These are phyloP conservation scores for Butyriboletus appendiculatus DNA, from an alignment of 1,284 basidiomycete genomes.

Conservation along the genomic window DNA sequence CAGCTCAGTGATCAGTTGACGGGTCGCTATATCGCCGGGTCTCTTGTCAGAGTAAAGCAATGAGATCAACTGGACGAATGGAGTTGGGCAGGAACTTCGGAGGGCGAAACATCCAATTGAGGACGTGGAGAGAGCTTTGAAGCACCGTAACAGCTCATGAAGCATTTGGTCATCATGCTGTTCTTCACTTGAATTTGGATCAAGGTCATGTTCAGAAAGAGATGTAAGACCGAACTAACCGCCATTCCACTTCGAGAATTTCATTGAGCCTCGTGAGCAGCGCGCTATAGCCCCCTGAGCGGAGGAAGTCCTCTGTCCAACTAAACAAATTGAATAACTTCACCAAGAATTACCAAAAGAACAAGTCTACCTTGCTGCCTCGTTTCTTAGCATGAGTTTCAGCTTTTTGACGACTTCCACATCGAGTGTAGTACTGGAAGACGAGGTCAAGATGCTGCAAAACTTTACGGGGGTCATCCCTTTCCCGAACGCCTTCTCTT, in stretches of 20 bases:
- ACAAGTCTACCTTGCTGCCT: conserved; percentile 67
- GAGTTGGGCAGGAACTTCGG: conserved; percentile 80
- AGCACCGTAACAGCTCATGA: conserved; percentile 89
- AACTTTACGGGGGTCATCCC: conserved; percentile 64
- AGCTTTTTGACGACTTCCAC: conserved; percentile 78
- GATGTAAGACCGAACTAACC: conserved; percentile 48
- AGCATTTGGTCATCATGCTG: conserved; percentile 96
- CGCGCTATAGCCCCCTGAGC: conserved; percentile 82
- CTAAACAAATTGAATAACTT: conserved; percentile 37
- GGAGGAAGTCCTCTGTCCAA: conserved; percentile 93
- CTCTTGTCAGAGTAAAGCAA: conserved; percentile 97
- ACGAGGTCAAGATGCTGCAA: conserved; percentile 61
- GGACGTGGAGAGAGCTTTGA: conserved; percentile 92
- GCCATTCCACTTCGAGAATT: conserved; percentile 94
- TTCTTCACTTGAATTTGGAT: conserved; percentile 70
- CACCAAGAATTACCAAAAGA: neutral
- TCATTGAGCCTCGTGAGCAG: conserved; percentile 89
- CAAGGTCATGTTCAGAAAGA: conserved; percentile 8
- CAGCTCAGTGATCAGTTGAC: conserved; percentile 90
- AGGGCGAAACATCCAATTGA: conserved; percentile 83
- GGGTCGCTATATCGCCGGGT: conserved; percentile 88
- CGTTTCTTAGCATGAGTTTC: conserved; percentile 80
- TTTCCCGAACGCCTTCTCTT: conserved; percentile 51
- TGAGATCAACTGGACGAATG: conserved; percentile 80
- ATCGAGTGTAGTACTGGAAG: conserved; percentile 69